phyloP scores from a whole-genome alignment of 352 stramenopile species.

The Pythium sukuiense region DNA sequence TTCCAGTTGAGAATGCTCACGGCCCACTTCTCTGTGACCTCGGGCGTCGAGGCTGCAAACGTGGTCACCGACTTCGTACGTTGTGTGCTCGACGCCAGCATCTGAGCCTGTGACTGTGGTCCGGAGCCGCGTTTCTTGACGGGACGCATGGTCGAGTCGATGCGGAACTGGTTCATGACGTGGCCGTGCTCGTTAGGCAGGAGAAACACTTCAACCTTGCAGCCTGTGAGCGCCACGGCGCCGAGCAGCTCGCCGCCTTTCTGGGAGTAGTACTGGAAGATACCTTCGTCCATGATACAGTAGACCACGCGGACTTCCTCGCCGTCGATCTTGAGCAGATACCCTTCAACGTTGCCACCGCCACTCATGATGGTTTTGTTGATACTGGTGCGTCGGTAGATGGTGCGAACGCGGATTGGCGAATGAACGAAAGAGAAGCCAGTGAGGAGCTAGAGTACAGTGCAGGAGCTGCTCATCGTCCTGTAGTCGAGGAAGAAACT shows the following conservation, averaged over 20 bases:
- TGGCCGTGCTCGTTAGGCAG: conserved; percentile 47
- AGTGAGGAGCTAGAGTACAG: not conserved
- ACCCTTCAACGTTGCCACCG: conserved; percentile 82
- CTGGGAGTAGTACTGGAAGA: conserved; percentile 77
- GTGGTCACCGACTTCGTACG: conserved; percentile 30
- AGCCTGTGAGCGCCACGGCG: conserved; percentile 63
- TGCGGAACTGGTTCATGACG: conserved; percentile 61
- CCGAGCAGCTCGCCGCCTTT: conserved; percentile 68
- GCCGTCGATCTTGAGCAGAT: conserved; percentile 70
- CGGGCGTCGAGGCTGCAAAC: conserved; percentile 55
- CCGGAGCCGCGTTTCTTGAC: conserved; percentile 33
- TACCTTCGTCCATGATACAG: conserved; percentile 84
- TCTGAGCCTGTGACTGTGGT: conserved; percentile 16
- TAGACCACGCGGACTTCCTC: conserved; percentile 66
- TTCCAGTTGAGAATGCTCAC: conserved; percentile 85
- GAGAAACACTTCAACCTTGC: conserved; percentile 75
- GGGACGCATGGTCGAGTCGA: conserved; percentile 43
- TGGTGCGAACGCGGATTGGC: not conserved
- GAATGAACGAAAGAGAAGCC: conserved; percentile 6
- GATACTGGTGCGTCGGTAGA: not conserved
- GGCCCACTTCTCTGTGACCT: conserved; percentile 70
- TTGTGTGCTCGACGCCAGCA: conserved; percentile 22
- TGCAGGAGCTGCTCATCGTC: not conserved
- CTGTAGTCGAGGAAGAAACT: not conserved
- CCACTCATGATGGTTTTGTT: conserved; percentile 33